Percentiles rank a stretch among this genome's conserved stretches.
Evolutionary conservation across 805 yeast species (phyloP).

Genomic region (Candida vaughaniae): DNA sequence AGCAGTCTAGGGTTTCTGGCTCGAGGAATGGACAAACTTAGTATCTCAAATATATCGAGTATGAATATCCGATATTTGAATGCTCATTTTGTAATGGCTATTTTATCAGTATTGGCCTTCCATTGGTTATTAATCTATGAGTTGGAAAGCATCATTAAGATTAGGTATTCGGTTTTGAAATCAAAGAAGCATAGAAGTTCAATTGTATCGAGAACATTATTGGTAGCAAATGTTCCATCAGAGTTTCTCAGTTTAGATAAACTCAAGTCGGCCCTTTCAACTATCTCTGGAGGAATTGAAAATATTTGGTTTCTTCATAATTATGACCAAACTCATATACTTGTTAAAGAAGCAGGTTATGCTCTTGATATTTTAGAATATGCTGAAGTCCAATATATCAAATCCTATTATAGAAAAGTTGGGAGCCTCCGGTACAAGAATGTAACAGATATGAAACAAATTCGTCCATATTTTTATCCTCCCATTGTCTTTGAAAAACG

Average conservation of each 20-base stretch:
- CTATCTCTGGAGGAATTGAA: conserved; percentile 54
- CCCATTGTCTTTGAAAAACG: conserved; percentile 23
- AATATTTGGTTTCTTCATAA: conserved; percentile 58
- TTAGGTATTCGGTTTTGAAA: conserved; percentile 44
- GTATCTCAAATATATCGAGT: conserved; percentile 68
- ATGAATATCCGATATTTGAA: conserved; percentile 48
- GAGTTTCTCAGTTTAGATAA: conserved; percentile 23
- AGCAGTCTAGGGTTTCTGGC: conserved; percentile 24
- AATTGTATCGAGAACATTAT: conserved; percentile 30
- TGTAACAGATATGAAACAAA: not conserved
- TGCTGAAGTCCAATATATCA: conserved; percentile 21
- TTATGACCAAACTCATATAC: conserved; percentile 17
- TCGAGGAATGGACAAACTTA: conserved; percentile 62
- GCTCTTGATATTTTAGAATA: conserved; percentile 29
- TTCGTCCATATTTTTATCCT: conserved; percentile 28
- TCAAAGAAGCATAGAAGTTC: conserved; percentile 24
- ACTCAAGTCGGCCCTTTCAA: conserved; percentile 28
- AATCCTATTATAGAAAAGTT: conserved; percentile 11
- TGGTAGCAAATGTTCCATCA: conserved; percentile 48
- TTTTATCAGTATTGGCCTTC: conserved; percentile 54
- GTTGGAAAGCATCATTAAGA: conserved; percentile 47
- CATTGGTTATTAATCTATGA: conserved; percentile 59
- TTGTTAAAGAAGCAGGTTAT: conserved; percentile 22
- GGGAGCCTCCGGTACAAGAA: conserved; percentile 4
- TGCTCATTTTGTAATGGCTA: conserved; percentile 62